Evolutionary conservation across 2,329 filamentous ascomycete species (phyloP), one percentile per base, ranked within the genome.

Genomic region (Nigrospora osmanthi): DNA sequence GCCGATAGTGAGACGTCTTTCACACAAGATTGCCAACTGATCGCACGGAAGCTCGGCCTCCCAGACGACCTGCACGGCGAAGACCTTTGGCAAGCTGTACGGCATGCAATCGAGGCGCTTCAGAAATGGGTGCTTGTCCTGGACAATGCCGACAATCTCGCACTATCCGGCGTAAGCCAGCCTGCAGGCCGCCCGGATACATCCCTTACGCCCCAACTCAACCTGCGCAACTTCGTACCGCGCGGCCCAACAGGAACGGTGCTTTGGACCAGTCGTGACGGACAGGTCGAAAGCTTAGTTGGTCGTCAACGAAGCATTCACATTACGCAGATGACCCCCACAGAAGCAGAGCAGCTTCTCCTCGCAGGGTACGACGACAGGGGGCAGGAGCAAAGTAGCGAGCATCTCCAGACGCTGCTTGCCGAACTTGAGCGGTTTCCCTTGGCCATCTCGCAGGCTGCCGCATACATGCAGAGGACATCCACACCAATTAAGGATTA

Each of bases 121-220:
- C 11, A 32, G 4, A 34, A 11, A 33, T 67, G 59, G 62, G 37
- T 66, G 0, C 38, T 66, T 4, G 35, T 67, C 12, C 37, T 65
- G 11, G 62, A 66, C 13, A 67, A 66, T 30, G 60, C 58, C 5
- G 58, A 66, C 43, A 52, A 64, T 19, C 43, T 63, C 1, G 32
- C 30, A 3, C 43, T 64, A 1, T 64, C 63, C 43, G 52, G 58
- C 1, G 50, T 54, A 16, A 23, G 4, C 4, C 19, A 23, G 19
- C 19, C 19, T 23, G 19, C 19, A 23, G 19, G 4, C 4, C 19
- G 19, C 19, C 19, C 19, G 6, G 19, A 23, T 23, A 6, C 6
- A 6, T 23, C 19, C 19, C 19, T 23, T 4, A 23, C 19, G 19
- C 6, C 19, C 6, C 4, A 23, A 37, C 16, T 17, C 4, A 45